Evolutionary conservation across 345 rosid genomes (phyloP), one percentile per base, ranked within the genome.

Genomic region (Alliaria petiolata): DNA sequence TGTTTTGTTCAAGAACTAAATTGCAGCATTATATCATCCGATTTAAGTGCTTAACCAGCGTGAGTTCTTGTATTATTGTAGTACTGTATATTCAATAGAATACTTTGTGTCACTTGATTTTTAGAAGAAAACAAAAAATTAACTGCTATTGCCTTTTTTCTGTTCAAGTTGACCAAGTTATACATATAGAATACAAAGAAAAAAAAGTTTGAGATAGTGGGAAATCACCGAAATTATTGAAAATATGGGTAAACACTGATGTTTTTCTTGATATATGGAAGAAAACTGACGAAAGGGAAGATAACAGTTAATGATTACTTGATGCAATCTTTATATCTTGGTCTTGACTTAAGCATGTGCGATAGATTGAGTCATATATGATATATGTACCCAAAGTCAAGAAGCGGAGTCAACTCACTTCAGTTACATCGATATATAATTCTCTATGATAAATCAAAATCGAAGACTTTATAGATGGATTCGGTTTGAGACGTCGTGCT

Each of bases 81-180:
- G 52, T n/a, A n/a, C n/a, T n/a, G 45, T 12, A n/a, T 34, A 22
- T 22, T 22, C 1, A 8, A 43, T n/a, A 9, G 5, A 45, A 58
- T 10, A 42, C 31, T 40, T 40, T 28, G 43, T 60, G 33, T 50
- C 40, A 52, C 10, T 60, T 43, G n/a, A 14, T 43, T 45, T 31
- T 43, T 60, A 22, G 17, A 19, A 8, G 39, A 8, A 7, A 35
- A 25, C 1, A 59, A 31, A 33, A 15, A 50, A 40, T 59, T 3
- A 40, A 62, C 5, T 31, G 39, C 0, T 62, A 56, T 20, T 69
- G 75, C 66, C 61, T 45, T 66, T 69, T 56, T 4, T 51, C 75
- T 76, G 79, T 76, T 69, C 66, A 70, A 47, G 75, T 76, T 76
- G 79, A 76, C 79, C 38, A 22, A 52, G 20, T 61, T 52, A 52